Conservation (phyloP, 352 stramenopile genomes). For the Pilasporangium apinafurcum region DNA sequence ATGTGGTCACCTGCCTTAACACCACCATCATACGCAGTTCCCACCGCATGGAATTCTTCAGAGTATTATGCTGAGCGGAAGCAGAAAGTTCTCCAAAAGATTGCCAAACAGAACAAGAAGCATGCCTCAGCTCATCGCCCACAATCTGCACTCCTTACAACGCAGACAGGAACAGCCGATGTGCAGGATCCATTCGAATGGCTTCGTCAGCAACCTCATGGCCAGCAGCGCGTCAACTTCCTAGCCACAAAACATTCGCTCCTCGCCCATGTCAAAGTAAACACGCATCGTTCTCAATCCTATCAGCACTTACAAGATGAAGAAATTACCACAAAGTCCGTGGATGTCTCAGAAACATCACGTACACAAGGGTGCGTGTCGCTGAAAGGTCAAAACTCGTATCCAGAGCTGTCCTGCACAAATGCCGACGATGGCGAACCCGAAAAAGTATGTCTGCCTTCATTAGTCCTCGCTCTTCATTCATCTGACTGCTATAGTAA, state of each 20-base stretch:
- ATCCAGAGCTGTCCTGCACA: not conserved
- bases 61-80: conserved; percentile 54
- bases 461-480: no score
- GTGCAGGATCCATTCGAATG: conserved; percentile 51
- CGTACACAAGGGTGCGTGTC: no score
- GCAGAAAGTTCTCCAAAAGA: conserved; percentile 17
- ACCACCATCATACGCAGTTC: conserved; percentile 20
- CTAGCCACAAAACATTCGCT: conserved; percentile 42
- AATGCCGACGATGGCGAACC: not conserved
- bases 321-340: no score
- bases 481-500: no score
- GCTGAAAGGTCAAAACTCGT: not conserved
- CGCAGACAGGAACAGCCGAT: not conserved
- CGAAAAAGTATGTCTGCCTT: not conserved
- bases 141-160: not conserved
- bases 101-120: conserved; percentile 13
- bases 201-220: conserved; percentile 35
- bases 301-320: not conserved
- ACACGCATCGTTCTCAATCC: conserved; percentile 5
- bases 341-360: no score
- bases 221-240: conserved; percentile 43
- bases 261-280: conserved; percentile 18
- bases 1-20: conserved; percentile 39
- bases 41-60: conserved; percentile 50
- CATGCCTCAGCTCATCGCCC: not conserved